Evolutionary conservation across 768 basidiomycete species (phyloP), one percentile per base, ranked within the genome.

Genomic region (Mycena alexandri): DNA sequence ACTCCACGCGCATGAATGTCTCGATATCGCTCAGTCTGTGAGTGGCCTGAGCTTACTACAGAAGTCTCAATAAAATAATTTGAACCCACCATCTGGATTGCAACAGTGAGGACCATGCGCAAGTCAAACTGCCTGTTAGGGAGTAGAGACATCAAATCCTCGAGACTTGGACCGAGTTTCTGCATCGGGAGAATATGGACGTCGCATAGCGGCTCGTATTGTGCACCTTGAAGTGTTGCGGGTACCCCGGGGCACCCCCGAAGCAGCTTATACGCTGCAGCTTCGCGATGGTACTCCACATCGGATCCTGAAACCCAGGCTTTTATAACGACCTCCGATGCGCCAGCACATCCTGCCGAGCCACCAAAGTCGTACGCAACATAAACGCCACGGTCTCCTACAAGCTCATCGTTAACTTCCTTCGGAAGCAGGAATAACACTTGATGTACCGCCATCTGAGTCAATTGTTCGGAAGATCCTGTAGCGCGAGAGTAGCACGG

Each of bases 381-480:
- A 58, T 75, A 78, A 17, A 79, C 76, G 3, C 79, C 78, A 24
- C 76, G 63, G 59, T 73, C 74, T n/a, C 74, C 76, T 77, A 58
- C 33, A 2, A 6, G 3, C 29, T 33, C 25, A 36, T 8, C 29
- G 52, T 64, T 19, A 61, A 46, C 25, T n/a, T 2, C 21, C 43
- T 4, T 17, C 8, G 24, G 4, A 8, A 25, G 38, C 22, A 29
- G 29, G 29, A 29, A 29, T 29, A 42, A 8, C 47, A 38, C 29
- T 21, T 1, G 24, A 13, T 19, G 52, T 63, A 71, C 77, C 77
- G 17, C 51, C 65, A 41, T 80, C 79, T 0, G 75, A 71, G 33
- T 61, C 47, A 13, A 80, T 74, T 0, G 79, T 78, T 16, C 56
- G 52, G 60, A 73, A 75, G 0, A 78, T 70, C 22, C 79, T 71